phyloP scores from a whole-genome alignment of 805 yeast species.

The Starmera pachycereana region DNA sequence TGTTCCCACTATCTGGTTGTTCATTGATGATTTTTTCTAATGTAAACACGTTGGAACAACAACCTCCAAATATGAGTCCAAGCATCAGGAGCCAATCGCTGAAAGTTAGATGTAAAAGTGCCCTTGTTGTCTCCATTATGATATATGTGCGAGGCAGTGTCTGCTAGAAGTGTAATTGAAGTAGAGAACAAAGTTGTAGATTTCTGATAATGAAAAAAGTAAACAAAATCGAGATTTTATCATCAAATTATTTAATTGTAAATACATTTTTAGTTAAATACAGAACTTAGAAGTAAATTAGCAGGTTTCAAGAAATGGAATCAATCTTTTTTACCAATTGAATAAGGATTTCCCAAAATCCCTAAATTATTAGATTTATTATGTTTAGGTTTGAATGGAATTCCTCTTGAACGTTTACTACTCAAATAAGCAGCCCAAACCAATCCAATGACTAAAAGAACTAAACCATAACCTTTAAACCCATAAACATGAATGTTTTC shows the following conservation, averaged over 20 bases:
- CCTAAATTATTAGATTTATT: background rate
- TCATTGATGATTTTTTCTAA: constrained; percentile 41
- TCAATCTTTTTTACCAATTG: background rate
- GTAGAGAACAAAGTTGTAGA: no score
- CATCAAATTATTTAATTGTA: no score
- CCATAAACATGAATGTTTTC: constrained; percentile 36
- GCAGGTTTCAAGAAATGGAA: no score
- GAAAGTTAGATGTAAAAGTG: constrained; percentile 10
- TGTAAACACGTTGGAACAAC: constrained; percentile 61
- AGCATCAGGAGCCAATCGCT: constrained; percentile 15
- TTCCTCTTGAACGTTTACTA: background rate
- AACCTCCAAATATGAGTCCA: constrained; percentile 52
- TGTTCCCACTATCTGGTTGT: constrained; percentile 31
- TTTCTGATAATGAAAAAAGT: no score
- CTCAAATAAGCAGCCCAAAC: background rate
- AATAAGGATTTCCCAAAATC: constrained; percentile 1
- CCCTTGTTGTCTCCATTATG: background rate
- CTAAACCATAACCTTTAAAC: constrained; percentile 27
- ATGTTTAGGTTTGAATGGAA: no score
- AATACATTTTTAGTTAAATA: no score
- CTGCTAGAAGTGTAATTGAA: background rate
- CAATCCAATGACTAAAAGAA: background rate
- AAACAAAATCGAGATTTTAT: no score
- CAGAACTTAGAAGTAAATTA: no score
- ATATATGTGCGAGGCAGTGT: background rate